Evolutionary conservation across 305 asterid genomes (phyloP).

Genomic region (Fraxinus platypoda): DNA sequence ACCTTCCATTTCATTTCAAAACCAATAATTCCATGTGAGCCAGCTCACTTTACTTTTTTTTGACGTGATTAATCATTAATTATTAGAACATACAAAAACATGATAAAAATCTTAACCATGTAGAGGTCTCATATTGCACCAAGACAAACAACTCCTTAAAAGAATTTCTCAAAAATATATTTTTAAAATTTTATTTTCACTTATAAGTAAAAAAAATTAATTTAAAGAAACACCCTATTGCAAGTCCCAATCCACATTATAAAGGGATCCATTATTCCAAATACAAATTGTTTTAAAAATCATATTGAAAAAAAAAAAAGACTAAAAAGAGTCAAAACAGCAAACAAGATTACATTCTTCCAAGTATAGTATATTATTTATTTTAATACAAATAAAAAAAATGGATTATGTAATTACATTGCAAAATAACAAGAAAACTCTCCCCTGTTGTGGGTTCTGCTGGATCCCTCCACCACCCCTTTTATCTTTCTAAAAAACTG

Average conservation of each 20-base stretch:
- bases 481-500: constrained; percentile 35
- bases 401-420: constrained; percentile 47
- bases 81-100: not conserved
- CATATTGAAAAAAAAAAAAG: not conserved
- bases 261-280: constrained; percentile 7
- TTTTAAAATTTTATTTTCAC: not conserved
- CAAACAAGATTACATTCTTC: constrained; percentile 14
- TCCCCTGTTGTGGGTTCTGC: constrained; percentile 14
- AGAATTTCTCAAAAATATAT: not conserved
- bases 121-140: not conserved
- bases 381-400: constrained; percentile 41
- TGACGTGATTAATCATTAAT: constrained; percentile 4
- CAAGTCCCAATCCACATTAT: not conserved
- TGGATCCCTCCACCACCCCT: constrained; percentile 16
- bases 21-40: constrained; percentile 22
- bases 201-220: not conserved
- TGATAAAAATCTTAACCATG: not conserved
- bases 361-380: constrained; percentile 12
- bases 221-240: not conserved
- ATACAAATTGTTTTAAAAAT: not conserved
- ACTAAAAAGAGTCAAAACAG: not conserved
- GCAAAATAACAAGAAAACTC: constrained; percentile 25
- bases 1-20: not conserved
- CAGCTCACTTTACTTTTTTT: constrained; percentile 19
- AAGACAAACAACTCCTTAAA: not conserved